Conservation (phyloP, 75 land plant species). For the Picea sitchensis region DNA sequence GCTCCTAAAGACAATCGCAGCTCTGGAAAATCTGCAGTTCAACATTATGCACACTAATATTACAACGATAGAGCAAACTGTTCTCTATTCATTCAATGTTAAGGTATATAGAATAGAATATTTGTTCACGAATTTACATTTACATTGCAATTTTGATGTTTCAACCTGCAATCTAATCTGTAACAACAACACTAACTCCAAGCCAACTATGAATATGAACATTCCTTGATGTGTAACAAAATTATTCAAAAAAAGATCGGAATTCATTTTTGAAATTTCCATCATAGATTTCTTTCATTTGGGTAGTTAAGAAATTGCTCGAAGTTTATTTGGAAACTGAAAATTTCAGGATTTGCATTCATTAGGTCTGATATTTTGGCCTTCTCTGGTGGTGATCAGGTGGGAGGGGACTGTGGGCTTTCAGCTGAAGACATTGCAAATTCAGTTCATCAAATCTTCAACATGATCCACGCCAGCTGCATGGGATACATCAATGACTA, state of each 20-base stretch:
- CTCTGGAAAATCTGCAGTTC: constrained; percentile 70
- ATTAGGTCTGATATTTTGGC: not conserved
- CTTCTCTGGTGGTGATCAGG: constrained; percentile 20
- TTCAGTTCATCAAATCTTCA: constrained; percentile 70
- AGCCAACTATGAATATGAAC: no score
- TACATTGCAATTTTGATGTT: no score
- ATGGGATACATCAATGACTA: constrained; percentile 17
- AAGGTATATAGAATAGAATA: constrained; percentile 37
- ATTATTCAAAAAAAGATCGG: not conserved
- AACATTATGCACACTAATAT: constrained; percentile 81
- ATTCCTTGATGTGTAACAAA: no score
- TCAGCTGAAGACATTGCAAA: constrained; percentile 76
- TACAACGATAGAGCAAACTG: constrained; percentile 86
- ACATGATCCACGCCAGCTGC: constrained; percentile 58
- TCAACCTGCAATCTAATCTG: no score
- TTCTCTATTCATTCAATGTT: constrained; percentile 87
- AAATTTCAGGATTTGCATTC: not conserved
- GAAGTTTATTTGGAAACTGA: not conserved
- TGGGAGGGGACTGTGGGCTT: constrained; percentile 48
- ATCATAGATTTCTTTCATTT: not conserved
- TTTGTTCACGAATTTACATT: no score
- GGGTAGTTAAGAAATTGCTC: not conserved
- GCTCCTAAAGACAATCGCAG: constrained; percentile 74
- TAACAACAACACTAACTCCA: no score
- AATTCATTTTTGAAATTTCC: not conserved